These are phyloP conservation scores for Passiflora organensis DNA, from an alignment of 345 rosid genomes.

Conservation along the genomic window DNA sequence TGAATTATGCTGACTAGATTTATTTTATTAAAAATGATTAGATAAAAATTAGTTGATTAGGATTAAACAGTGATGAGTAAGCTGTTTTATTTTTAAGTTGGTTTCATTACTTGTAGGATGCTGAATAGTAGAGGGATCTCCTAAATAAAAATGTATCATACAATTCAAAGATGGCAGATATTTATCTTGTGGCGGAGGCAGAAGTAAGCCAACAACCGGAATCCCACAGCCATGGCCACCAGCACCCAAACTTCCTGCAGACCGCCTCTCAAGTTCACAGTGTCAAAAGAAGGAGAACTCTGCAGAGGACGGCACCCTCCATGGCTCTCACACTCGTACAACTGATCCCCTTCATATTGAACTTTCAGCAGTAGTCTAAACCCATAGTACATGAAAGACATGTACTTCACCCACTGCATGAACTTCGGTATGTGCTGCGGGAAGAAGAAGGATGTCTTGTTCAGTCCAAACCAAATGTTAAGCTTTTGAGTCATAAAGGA, in stretches of 20 bases:
- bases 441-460: too few species aligned
- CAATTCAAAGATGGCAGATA: slow-evolving; percentile 50
- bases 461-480: too few species aligned
- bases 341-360: slow-evolving; percentile 68
- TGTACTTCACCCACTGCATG: slow-evolving; percentile 74
- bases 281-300: slow-evolving; percentile 75
- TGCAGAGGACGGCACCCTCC: slow-evolving; percentile 69
- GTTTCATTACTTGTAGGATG: too few species aligned
- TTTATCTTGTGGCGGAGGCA: slow-evolving; percentile 66
- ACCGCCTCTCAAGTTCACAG: slow-evolving; percentile 69
- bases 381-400: slow-evolving; percentile 81
- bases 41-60: too few species aligned
- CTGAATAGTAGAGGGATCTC: too few species aligned
- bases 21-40: too few species aligned
- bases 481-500: too few species aligned
- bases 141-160: too few species aligned
- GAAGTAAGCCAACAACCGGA: slow-evolving; percentile 58
- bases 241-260: slow-evolving; percentile 86
- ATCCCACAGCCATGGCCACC: slow-evolving; percentile 71
- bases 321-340: slow-evolving; percentile 66
- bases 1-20: too few species aligned
- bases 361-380: slow-evolving; percentile 80
- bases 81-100: too few species aligned
- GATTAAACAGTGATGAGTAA: too few species aligned
- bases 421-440: slow-evolving; percentile 82